Evolutionary conservation across 371 early-diverging fungal species (phyloP), one percentile per base, ranked within the genome.

Genomic region (Sporodiniella umbellata): DNA sequence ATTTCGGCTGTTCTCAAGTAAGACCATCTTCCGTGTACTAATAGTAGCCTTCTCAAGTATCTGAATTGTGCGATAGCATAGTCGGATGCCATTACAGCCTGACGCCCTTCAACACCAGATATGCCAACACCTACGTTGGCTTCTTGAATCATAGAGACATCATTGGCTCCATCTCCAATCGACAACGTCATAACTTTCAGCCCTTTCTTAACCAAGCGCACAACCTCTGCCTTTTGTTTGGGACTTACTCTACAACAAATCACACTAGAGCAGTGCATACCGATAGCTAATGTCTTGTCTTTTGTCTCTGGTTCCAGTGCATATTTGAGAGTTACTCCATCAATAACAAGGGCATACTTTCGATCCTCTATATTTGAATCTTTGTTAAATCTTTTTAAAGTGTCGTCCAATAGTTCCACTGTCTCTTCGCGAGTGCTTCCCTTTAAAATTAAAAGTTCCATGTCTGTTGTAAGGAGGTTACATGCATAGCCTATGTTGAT

Each of bases 121-220:
- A 96, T 94, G 28, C 96, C 96, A 15, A 96, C 72, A 38, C 95
- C 95, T 2, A 96, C 85, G 60, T 94, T 84, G 26, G 96, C 91
- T 58, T 82, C 87, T 69, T 91, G 90, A 44, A 96, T 91, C 97
- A 96, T 96, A 8, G 86, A 80, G 5, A 95, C 95, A 64, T 96
- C 97, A 63, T 96, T 96, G 10, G 93, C 94, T 33, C 95, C 91
- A 70, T 96, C 93, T 18, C 96, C 95, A 24, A 94, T 87, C 8
- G 94, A 86, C 33, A 89, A 56, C 1, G 88, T 88, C 83, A 91
- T 82, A 8, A 84, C 87, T 10, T 81, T 76, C 0, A 72, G 33
- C 11, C 70, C 66, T 24, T 62, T 64, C 23, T 72, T 69, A 1
- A 77, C 74, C 17, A 73, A 31, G 11, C 56, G 46, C 12, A 94